Base-by-base conservation (phyloP, 257 asterid species). In the Nicotiana obtusifolia region DNA sequence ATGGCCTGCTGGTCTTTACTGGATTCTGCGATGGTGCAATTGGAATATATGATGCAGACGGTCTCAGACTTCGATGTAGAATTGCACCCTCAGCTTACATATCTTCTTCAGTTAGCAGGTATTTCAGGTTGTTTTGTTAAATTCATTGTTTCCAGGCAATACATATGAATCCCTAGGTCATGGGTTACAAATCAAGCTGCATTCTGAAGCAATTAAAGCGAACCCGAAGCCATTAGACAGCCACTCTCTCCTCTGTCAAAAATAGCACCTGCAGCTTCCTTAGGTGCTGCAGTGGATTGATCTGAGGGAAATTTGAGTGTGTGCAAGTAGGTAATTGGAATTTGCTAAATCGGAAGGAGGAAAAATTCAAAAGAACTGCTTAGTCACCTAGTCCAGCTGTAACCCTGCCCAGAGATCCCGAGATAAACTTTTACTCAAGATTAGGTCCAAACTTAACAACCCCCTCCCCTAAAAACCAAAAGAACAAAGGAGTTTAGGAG, bases 21-120 rank as follows among this genome's bases (percentile, higher is more conserved):
- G 97, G 98, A 85, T 95, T 93, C 83, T 86, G 92, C 64, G 97
- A 95, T 62, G 99, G 98, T 68, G 98, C 99, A 80, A 90, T 95
- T 67, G 99, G 97, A 76, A 85, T 95, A 75, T 95, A 93, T 83
- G 98, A 92, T 84, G 90, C 93, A 2, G 98, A 92, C 52, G 87
- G 81, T 84, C 85, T 95, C 62, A 84, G 84, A 82, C 99, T 93
- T 60, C 91, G 93, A 17, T 91, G 98, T 83, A 88, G 95, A 60
- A 88, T 95, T 81, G 95, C 97, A 44, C 91, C 94, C 67, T 87
- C 97, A 22, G 94, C 97, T 83, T 93, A 95, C 81, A 82, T 93
- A 80, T 77, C 98, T 47, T 22, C 97, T 20, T 77, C 95, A n/a
- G 64, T 93, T 85, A 81, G 91, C 84, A 92, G 98, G 98, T 94